Evolutionary conservation across 1,139 yeast genomes (phyloP).

Genomic region (Diutina pseudorugosa): DNA sequence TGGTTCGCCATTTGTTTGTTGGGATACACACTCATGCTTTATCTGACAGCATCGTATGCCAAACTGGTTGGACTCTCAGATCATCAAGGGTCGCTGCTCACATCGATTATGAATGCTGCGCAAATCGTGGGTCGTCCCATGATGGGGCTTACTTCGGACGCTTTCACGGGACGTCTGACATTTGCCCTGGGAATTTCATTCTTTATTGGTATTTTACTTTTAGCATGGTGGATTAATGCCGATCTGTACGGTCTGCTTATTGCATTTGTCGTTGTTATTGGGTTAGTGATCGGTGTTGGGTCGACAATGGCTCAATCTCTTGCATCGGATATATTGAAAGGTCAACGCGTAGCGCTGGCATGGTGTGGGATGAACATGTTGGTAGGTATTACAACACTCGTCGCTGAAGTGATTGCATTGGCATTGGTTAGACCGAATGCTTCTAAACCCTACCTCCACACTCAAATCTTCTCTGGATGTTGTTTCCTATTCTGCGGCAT

Average conservation of each 20-base stretch:
- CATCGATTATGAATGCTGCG: slow-evolving; percentile 52
- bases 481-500: slow-evolving; percentile 6
- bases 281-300: slow-evolving; percentile 50
- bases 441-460: slow-evolving; percentile 6
- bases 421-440: slow-evolving; percentile 7
- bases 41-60: slow-evolving; percentile 51
- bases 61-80: slow-evolving; percentile 43
- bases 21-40: slow-evolving; percentile 49
- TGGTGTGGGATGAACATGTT: slow-evolving; percentile 46
- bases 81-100: slow-evolving; percentile 44
- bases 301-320: slow-evolving; percentile 51
- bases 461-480: slow-evolving; percentile 9
- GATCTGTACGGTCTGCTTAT: slow-evolving; percentile 37
- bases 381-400: slow-evolving; percentile 30
- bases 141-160: slow-evolving; percentile 48
- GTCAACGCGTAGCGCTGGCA: slow-evolving; percentile 36
- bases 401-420: slow-evolving; percentile 17
- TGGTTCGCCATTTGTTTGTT: slow-evolving; percentile 49
- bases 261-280: slow-evolving; percentile 41
- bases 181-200: slow-evolving; percentile 24
- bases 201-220: slow-evolving; percentile 21
- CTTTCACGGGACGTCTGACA: slow-evolving; percentile 41
- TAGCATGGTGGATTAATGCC: slow-evolving; percentile 47
- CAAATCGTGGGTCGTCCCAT: slow-evolving; percentile 57
- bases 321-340: slow-evolving; percentile 38